A percentile compares a stretch with the other conserved stretches of the same genome.
phyloP scores from a whole-genome alignment of 2,329 filamentous ascomycete species.

The Clonostachys sp. region DNA sequence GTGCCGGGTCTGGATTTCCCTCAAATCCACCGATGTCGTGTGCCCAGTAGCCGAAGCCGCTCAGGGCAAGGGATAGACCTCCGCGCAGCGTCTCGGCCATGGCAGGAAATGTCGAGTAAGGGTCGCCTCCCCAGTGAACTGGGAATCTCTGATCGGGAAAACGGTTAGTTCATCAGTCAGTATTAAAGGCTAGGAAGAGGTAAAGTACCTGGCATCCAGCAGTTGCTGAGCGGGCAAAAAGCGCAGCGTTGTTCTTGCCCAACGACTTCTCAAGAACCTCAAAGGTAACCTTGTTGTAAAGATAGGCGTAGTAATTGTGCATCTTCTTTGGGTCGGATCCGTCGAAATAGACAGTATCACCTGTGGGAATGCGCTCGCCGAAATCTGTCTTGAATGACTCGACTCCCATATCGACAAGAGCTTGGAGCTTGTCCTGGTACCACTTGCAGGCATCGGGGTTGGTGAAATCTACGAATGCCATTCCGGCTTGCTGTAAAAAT shows the following conservation, averaged over 20 bases:
- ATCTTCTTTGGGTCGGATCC: constrained; percentile 56
- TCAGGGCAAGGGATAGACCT: constrained; percentile 57
- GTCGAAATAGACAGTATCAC: constrained; percentile 57
- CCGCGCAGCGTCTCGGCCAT: constrained; percentile 68
- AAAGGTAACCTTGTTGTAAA: constrained; percentile 66
- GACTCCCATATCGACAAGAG: constrained; percentile 63
- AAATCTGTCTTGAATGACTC: constrained; percentile 75
- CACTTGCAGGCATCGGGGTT: constrained; percentile 64
- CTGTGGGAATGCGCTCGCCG: constrained; percentile 64
- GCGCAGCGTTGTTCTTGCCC: constrained; percentile 32
- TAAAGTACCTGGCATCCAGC: constrained; percentile 56
- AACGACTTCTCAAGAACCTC: constrained; percentile 32
- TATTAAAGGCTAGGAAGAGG: no score
- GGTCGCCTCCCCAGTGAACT: constrained; percentile 70
- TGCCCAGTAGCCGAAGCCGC: constrained; percentile 64
- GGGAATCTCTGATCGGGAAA: constrained; percentile 39
- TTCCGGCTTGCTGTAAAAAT: constrained; percentile 56
- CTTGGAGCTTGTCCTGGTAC: constrained; percentile 57
- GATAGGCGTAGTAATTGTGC: constrained; percentile 72
- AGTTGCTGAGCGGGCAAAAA: constrained; percentile 62
- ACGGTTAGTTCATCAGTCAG: no score
- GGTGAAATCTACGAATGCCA: constrained; percentile 71
- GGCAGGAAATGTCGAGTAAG: constrained; percentile 67
- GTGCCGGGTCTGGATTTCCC: constrained; percentile 58
- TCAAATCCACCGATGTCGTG: constrained; percentile 71